Evolutionary conservation across 148 eudicot genomes (phyloP).

Genomic region (Hydrangea macrophylla): DNA sequence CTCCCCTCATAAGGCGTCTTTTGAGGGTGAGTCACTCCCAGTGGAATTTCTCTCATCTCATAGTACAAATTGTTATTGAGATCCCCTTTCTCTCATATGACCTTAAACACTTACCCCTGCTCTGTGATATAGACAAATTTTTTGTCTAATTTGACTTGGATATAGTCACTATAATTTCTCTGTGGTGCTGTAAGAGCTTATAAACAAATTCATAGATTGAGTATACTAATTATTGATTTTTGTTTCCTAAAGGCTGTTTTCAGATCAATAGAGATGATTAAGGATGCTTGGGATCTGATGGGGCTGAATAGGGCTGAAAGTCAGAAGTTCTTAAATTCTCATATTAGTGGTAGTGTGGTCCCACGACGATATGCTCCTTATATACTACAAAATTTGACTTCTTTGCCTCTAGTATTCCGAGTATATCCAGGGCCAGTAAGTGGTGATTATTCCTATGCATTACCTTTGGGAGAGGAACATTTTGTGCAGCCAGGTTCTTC

Average conservation of each 20-base stretch:
- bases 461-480: conserved; percentile 36
- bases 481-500: conserved; percentile 62
- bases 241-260: conserved; percentile 50
- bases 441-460: conserved; percentile 46
- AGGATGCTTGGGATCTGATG: conserved; percentile 53
- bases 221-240: not conserved
- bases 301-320: conserved; percentile 35
- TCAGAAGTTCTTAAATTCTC: conserved; percentile 42
- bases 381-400: conserved; percentile 73
- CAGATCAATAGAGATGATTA: conserved; percentile 67
- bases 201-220: not conserved
- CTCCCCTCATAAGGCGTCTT: too few relatives aligned
- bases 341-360: conserved; percentile 35
- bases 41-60: too few relatives aligned
- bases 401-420: conserved; percentile 65
- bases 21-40: too few relatives aligned
- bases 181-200: not conserved
- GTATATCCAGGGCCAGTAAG: conserved; percentile 49
- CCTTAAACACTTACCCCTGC: too few relatives aligned
- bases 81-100: too few relatives aligned
- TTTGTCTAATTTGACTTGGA: too few relatives aligned
- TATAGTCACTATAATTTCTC: conserved; percentile 1
- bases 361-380: conserved; percentile 84
- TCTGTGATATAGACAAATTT: too few relatives aligned
- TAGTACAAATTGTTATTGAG: too few relatives aligned